phyloP scores from a whole-genome alignment of 2,329 filamentous ascomycete genomes.

The Aspergillus caelatus region DNA sequence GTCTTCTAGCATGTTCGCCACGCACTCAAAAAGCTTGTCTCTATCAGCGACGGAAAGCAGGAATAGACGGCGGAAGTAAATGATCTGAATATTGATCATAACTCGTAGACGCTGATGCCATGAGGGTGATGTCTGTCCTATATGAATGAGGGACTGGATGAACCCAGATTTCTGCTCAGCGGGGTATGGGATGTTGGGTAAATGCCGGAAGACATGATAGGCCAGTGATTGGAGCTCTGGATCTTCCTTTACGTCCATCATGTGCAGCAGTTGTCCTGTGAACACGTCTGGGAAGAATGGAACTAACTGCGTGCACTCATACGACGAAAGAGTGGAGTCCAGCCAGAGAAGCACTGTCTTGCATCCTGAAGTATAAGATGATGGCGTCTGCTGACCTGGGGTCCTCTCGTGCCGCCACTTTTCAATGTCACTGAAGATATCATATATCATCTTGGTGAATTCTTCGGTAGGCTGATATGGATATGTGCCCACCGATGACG shows the following conservation, averaged over 20 bases:
- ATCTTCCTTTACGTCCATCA: conserved; percentile 99
- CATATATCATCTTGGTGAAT: conserved; percentile 70
- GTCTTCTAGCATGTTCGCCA: conserved; percentile 94
- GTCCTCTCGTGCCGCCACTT: conserved; percentile 82
- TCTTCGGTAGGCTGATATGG: conserved; percentile 80
- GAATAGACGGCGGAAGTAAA: conserved; percentile 97
- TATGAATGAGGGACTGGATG: conserved; percentile 81
- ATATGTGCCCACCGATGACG: conserved; percentile 79
- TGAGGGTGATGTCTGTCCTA: conserved; percentile 78
- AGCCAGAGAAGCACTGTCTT: conserved; percentile 97
- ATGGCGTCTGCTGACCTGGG: conserved; percentile 89
- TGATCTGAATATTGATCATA: conserved; percentile 96
- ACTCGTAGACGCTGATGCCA: conserved; percentile 97
- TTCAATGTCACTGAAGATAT: conserved; percentile 79
- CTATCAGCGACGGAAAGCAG: conserved; percentile 75
- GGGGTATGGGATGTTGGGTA: conserved; percentile 92
- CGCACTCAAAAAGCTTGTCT: conserved; percentile 80
- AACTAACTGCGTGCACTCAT: conserved; percentile 88
- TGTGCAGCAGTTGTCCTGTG: conserved; percentile 91
- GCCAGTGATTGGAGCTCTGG: conserved; percentile 91
- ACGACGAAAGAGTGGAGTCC: conserved; percentile 84
- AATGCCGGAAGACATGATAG: conserved; percentile 94
- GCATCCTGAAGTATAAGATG: conserved; percentile 90
- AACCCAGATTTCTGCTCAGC: conserved; percentile 83
- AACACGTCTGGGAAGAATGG: conserved; percentile 89